Percentiles rank a stretch among this genome's conserved stretches.
phyloP scores from a whole-genome alignment of 768 basidiomycete species.

The Galerina marginata region DNA sequence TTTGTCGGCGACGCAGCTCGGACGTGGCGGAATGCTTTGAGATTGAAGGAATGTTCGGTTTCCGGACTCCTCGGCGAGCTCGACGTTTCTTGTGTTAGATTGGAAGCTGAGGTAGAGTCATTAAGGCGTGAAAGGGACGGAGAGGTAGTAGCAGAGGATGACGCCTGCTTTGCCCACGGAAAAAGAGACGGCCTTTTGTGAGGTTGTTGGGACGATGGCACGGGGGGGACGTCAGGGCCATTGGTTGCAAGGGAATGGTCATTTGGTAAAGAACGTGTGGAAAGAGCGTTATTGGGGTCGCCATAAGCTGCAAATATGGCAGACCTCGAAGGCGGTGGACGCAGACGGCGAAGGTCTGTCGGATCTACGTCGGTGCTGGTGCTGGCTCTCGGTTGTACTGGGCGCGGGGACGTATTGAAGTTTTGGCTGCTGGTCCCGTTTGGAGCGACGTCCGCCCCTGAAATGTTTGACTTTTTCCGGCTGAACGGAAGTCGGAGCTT shows the following conservation, averaged over 20 bases:
- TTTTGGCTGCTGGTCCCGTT: constrained; percentile 21
- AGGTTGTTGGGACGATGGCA: constrained; percentile 34
- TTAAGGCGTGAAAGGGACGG: constrained; percentile 24
- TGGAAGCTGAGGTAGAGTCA: constrained; percentile 21
- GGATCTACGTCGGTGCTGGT: constrained; percentile 49
- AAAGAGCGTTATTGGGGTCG: constrained; percentile 55
- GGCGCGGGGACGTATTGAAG: constrained; percentile 35
- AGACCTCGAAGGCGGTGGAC: constrained; percentile 67
- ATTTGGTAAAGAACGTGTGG: constrained; percentile 69
- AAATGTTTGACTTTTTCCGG: constrained; percentile 37
- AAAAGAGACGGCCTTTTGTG: constrained; percentile 37
- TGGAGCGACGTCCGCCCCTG: constrained; percentile 19
- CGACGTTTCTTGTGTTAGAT: constrained; percentile 13
- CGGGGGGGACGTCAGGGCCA: constrained; percentile 32
- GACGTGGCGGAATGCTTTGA: constrained; percentile 77
- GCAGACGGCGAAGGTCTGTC: constrained; percentile 44
- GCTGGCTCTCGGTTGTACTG: constrained; percentile 32
- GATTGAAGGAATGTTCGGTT: constrained; percentile 62
- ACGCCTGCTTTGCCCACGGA: constrained; percentile 33
- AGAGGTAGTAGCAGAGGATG: constrained; percentile 35
- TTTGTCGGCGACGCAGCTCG: constrained; percentile 48
- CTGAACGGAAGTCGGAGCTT: constrained; percentile 45
- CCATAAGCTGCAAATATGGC: constrained; percentile 66
- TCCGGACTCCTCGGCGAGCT: constrained; percentile 20
- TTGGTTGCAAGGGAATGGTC: constrained; percentile 35